Base-by-base conservation (phyloP, 2,329 filamentous ascomycete genomes). In the Fusarium sp. region DNA sequence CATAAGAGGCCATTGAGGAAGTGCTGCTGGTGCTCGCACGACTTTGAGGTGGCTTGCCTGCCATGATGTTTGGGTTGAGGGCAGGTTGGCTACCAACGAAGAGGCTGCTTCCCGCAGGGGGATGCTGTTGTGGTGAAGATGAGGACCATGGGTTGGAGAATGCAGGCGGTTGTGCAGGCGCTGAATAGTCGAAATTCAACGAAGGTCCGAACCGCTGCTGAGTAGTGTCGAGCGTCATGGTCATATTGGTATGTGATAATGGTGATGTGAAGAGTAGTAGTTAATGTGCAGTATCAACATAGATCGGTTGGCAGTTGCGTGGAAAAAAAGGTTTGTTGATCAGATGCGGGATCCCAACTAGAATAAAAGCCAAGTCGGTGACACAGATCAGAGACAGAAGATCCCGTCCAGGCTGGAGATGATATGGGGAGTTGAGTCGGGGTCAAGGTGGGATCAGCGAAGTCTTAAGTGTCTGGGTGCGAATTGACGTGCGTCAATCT, bases 91-190 rank as follows among this genome's bases (percentile, higher is more conserved):
- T 90, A 84, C 80, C 85, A 80, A 86, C 78, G 86, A 91, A 88
- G 87, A 95, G 83, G 86, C 85, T 82, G 83, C 89, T 85, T 83
- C 87, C 80, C 83, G 87, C 67, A 78, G 85, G 76, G 80, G 86
- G 69, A 80, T 83, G 66, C 69, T 80, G 80, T 60, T 81, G 73
- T 35, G 83, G 77, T 26, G 85, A 80, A 14, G 85, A 81, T 49
- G 86, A 87, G 61, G 93, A 88, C 95, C 95, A 98, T 44, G 94
- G 94, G 81, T 98, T 96, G 78, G 92, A 94, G 85, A 98, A 98
- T 73, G 96, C 92, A 90, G 83, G 87, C 79, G 85, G 87, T 80
- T 77, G 86, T 80, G 67, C 70, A 74, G 81, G 79, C 38, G 83
- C 81, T 65, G 85, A 82, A 82, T 93, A 94, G 81, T 95, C 93